Evolutionary conservation across 345 rosid species (phyloP), one percentile per base, ranked within the genome.

Genomic region (Ricinus communis): DNA sequence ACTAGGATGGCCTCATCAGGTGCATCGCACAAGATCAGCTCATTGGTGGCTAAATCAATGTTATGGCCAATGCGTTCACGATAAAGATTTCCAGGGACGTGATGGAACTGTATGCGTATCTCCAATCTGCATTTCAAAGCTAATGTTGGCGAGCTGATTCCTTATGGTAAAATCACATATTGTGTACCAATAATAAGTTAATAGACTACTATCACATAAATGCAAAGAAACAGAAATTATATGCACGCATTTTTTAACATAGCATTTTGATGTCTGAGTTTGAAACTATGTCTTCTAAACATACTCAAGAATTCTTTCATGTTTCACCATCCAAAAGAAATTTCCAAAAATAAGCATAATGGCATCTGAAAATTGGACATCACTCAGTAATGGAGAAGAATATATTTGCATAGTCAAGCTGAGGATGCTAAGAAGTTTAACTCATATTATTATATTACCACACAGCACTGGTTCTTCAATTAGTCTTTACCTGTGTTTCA

Each of bases 1-100:
- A 91, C 86, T 45, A 91, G 81, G 80, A 91, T 88, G 73, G 92
- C 89, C 67, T 89, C 90, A 53, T 87, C 91, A 47, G 92, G 97
- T 16, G 68, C 83, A 45, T 89, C 90, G 10, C 90, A 70, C 40
- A 87, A 81, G 70, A 91, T 88, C 71, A 91, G 76, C 76, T 87
- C 92, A 68, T 87, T 89, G 5, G 92, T 84, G 22, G 87, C 85
- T 63, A 77, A 81, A 69, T 85, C 81, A 51, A 71, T 72, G 73
- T 76, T 84, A 53, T 83, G 84, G 15, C 90, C 89, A 43, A 87
- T 69, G 45, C 84, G 77, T 54, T 86, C 85, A 52, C 85, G 78
- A 69, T 89, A 89, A 64, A 91, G 52, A 78, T 87, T 88, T 79
- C 94, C 91, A 0, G 94, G 88, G 43, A 89, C 92, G 62, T 80